Evolutionary conservation across 1,139 yeast genomes (phyloP).

Genomic region (Arxiozyma telluris): DNA sequence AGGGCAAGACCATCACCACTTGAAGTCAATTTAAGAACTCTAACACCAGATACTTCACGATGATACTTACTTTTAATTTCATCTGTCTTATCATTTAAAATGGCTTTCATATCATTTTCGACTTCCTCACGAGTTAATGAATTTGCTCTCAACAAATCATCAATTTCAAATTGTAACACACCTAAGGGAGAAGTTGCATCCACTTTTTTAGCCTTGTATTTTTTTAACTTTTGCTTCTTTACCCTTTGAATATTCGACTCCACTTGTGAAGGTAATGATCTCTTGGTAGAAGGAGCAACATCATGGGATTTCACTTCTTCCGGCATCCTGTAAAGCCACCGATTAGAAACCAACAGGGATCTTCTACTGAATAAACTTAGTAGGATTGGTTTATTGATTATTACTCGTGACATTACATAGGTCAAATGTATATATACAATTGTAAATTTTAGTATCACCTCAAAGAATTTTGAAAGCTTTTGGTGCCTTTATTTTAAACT

Average conservation of each 20-base stretch:
- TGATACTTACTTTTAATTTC: conserved; percentile 38
- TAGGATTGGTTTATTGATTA: neutral
- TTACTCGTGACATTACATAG: neutral
- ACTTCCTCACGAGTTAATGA: conserved; percentile 41
- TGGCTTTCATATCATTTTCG: conserved; percentile 52
- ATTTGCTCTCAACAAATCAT: conserved; percentile 42
- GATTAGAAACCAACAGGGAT: neutral
- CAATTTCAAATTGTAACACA: conserved; percentile 65
- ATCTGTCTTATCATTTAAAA: conserved; percentile 52
- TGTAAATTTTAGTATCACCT: too few relatives aligned
- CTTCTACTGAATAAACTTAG: neutral
- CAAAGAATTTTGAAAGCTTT: neutral
- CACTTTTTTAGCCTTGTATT: conserved; percentile 51
- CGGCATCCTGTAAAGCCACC: neutral
- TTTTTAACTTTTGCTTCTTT: conserved; percentile 34
- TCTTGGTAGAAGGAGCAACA: conserved; percentile 4
- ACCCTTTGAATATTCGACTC: neutral
- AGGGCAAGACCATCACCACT: conserved; percentile 75
- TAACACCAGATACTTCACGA: conserved; percentile 50
- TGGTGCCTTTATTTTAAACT: too few relatives aligned
- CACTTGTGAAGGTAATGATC: conserved; percentile 5
- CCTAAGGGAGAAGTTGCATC: conserved; percentile 82
- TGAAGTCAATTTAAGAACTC: conserved; percentile 51
- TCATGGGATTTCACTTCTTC: conserved; percentile 1
- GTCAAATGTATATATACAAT: neutral